Evolutionary conservation across 2,329 filamentous ascomycete genomes (phyloP).

Genomic region (Paramyrothecium sp.): DNA sequence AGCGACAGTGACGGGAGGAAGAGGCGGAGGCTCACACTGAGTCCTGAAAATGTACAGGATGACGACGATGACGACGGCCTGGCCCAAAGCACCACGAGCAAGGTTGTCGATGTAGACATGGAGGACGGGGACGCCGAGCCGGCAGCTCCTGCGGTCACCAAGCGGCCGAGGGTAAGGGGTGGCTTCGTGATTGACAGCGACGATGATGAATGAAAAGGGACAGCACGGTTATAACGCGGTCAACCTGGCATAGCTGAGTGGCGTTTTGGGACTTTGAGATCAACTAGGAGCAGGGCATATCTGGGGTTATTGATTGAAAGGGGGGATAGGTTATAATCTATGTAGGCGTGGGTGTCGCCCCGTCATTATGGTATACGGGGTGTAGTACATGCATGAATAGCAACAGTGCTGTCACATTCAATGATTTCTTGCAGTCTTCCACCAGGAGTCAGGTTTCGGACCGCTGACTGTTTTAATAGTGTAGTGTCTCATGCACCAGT

Average conservation of each 20-base stretch:
- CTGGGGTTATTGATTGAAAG: background rate
- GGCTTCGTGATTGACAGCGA: slow-evolving; percentile 61
- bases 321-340: no score
- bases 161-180: slow-evolving; percentile 44
- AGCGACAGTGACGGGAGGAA: slow-evolving; percentile 35
- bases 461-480: no score
- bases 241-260: background rate
- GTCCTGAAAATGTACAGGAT: slow-evolving; percentile 15
- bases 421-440: no score
- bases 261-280: background rate
- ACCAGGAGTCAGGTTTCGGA: no score
- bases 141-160: slow-evolving; percentile 21
- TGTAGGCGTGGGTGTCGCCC: no score
- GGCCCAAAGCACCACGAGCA: slow-evolving; percentile 1
- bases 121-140: slow-evolving; percentile 15
- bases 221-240: background rate
- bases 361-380: no score
- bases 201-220: slow-evolving; percentile 45
- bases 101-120: slow-evolving; percentile 25
- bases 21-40: slow-evolving; percentile 30
- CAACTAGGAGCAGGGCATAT: slow-evolving; percentile 1
- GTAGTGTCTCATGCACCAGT: no score
- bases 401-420: no score
- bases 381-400: no score
- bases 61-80: slow-evolving; percentile 12